Evolutionary conservation across 192 early-diverging fungal genomes (phyloP).

Genomic region (Backusella westeae): DNA sequence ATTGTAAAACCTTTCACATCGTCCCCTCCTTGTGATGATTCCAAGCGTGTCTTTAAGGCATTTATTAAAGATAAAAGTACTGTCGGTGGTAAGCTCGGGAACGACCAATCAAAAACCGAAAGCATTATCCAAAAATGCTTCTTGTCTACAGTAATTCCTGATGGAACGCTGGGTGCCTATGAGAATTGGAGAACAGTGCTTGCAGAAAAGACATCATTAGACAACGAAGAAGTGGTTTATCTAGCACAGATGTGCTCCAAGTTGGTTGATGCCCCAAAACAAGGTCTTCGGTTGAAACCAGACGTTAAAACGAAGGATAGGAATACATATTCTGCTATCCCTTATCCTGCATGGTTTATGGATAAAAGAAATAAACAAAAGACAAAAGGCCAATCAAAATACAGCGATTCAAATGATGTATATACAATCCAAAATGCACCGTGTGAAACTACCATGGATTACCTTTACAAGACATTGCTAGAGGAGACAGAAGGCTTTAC

Average conservation of each 20-base stretch:
- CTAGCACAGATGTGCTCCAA: slow-evolving; percentile 33
- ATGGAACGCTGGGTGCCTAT: slow-evolving; percentile 16
- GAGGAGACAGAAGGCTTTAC: slow-evolving; percentile 10
- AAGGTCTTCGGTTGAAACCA: slow-evolving; percentile 24
- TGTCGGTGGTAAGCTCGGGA: background rate
- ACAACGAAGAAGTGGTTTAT: slow-evolving; percentile 23
- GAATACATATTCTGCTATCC: background rate
- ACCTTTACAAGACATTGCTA: background rate
- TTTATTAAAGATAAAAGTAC: slow-evolving; percentile 18
- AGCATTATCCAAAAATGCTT: slow-evolving; percentile 1
- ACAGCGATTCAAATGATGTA: background rate
- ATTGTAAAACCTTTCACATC: slow-evolving; percentile 19
- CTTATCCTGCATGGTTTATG: slow-evolving; percentile 28
- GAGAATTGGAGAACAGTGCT: slow-evolving; percentile 30
- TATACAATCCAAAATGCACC: background rate
- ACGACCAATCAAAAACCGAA: background rate
- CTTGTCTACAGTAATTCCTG: background rate
- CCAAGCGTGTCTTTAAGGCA: slow-evolving; percentile 7
- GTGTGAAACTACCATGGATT: slow-evolving; percentile 23
- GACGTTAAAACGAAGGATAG: background rate
- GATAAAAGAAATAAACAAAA: slow-evolving; percentile 16
- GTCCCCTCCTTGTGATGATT: background rate
- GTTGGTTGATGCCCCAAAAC: slow-evolving; percentile 35
- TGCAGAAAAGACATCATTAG: slow-evolving; percentile 18
- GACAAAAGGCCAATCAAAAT: background rate